phyloP scores from a whole-genome alignment of 2,329 filamentous ascomycete species.

The Rhynchosporium agropyri region DNA sequence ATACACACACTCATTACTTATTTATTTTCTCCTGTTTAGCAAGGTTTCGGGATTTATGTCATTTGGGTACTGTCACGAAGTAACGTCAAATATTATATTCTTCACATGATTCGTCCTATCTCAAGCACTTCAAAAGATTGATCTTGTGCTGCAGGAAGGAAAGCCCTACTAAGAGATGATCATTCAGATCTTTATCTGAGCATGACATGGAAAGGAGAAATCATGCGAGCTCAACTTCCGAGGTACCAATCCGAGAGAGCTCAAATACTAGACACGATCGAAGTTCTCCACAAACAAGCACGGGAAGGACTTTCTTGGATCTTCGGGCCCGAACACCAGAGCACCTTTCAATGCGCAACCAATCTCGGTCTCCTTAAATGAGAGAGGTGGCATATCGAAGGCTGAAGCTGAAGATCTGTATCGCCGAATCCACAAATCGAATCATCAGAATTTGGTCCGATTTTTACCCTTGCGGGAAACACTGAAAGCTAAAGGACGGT shows the following conservation, averaged over 20 bases:
- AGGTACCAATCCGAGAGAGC: conserved; percentile 22
- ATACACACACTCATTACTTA: neutral
- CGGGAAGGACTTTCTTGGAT: conserved; percentile 32
- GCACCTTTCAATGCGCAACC: conserved; percentile 32
- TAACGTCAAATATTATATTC: neutral
- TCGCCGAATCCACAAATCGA: conserved; percentile 29
- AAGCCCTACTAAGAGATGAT: conserved; percentile 29
- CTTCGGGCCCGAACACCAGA: conserved; percentile 35
- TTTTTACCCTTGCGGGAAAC: conserved; percentile 34
- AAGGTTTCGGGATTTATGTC: neutral
- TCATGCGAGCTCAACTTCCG: conserved; percentile 33
- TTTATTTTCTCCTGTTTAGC: neutral
- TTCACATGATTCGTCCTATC: conserved; percentile 19
- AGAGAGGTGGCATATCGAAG: conserved; percentile 28
- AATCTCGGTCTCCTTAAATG: conserved; percentile 33
- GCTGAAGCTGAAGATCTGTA: conserved; percentile 31
- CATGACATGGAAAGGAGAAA: conserved; percentile 38
- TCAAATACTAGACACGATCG: conserved; percentile 32
- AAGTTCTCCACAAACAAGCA: conserved; percentile 31
- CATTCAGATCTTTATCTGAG: conserved; percentile 34
- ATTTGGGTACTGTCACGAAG: neutral
- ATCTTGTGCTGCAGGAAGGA: conserved; percentile 30
- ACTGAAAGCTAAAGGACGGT: conserved; percentile 30
- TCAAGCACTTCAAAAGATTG: conserved; percentile 35
- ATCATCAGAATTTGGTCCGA: conserved; percentile 31